Conservation (phyloP, 2,329 filamentous ascomycete species). For the Aspergillus transmontanensis region DNA sequence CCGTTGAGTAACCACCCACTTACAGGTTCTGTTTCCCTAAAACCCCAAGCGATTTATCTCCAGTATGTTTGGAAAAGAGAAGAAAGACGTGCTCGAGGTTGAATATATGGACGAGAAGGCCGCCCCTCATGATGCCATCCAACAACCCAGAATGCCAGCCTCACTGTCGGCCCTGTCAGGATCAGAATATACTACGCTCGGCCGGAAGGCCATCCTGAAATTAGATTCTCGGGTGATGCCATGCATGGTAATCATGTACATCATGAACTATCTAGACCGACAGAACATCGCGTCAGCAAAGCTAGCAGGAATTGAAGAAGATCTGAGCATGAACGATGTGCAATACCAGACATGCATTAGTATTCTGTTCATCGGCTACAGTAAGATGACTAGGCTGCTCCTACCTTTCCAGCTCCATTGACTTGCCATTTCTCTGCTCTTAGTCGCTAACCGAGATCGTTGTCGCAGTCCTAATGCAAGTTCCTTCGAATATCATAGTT, state of each 20-base stretch:
- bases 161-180: background rate
- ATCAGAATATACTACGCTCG: background rate
- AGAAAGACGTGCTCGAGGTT: background rate
- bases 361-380: constrained; percentile 51
- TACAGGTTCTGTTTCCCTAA: background rate
- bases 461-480: constrained; percentile 41
- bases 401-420: background rate
- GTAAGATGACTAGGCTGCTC: background rate
- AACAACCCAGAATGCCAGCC: background rate
- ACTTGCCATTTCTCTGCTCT: background rate
- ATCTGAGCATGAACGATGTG: constrained; percentile 38
- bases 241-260: constrained; percentile 28
- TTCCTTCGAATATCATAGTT: constrained; percentile 51
- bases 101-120: background rate
- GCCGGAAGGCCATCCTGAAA: background rate
- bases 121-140: background rate
- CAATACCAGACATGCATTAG: constrained; percentile 45
- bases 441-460: background rate
- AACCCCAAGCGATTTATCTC: background rate
- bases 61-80: background rate
- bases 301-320: constrained; percentile 41
- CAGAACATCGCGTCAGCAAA: constrained; percentile 46
- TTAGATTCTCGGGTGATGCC: background rate
- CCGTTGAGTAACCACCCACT: too few species aligned
- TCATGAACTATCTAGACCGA: constrained; percentile 43